phyloP scores from a whole-genome alignment of 306 rosid genomes.

The Lathyrus tuberosus region DNA sequence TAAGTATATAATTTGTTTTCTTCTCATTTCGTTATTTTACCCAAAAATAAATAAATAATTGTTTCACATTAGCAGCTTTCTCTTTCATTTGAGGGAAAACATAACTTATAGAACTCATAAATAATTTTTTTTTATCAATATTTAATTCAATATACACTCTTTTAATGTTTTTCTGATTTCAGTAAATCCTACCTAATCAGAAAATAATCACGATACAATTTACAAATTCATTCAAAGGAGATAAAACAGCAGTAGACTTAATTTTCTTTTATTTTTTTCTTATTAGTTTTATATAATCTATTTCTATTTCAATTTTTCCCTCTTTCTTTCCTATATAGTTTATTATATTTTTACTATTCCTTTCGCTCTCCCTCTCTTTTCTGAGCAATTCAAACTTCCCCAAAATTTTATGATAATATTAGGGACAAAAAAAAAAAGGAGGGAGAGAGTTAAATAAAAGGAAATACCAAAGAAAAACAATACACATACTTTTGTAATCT shows the following conservation, averaged over 20 bases:
- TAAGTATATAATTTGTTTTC: too few species aligned
- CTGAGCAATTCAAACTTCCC: neutral
- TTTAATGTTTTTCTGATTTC: neutral
- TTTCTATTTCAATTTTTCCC: neutral
- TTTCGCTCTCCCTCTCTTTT: neutral
- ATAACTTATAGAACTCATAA: neutral
- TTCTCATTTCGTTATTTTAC: too few species aligned
- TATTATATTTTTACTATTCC: neutral
- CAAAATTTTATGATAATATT: neutral
- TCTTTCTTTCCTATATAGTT: neutral
- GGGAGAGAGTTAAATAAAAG: too few species aligned
- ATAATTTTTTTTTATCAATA: neutral
- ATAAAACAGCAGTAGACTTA: neutral
- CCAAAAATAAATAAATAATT: too few species aligned
- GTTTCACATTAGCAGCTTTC: too few species aligned
- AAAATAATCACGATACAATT: neutral
- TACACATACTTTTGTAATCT: neutral
- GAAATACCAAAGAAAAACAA: neutral
- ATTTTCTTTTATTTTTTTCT: neutral
- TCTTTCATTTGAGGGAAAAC: too few species aligned
- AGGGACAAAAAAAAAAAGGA: constrained; percentile 1
- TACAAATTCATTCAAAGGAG: neutral
- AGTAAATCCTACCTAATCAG: too few species aligned
- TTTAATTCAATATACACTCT: neutral
- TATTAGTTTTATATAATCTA: neutral